phyloP scores from a whole-genome alignment of 2,329 filamentous ascomycete genomes.

The Fusarium sarcochroum region DNA sequence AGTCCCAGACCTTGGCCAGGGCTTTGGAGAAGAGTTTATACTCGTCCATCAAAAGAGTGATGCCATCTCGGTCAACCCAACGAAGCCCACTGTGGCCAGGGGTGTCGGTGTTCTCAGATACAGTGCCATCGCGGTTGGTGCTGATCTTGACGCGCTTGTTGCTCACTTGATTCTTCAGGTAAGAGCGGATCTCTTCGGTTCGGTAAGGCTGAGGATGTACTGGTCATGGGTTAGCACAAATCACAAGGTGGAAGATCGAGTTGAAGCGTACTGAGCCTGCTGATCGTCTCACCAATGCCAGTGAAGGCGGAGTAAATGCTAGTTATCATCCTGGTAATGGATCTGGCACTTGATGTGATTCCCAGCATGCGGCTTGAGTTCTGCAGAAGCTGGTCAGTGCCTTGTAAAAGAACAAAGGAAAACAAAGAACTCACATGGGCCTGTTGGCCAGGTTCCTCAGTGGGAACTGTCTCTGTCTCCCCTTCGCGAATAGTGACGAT shows the following conservation, averaged over 20 bases:
- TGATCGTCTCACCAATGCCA: conserved; percentile 46
- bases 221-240: conserved; percentile 24
- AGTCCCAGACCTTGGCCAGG: conserved; percentile 41
- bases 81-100: conserved; percentile 21
- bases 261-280: conserved; percentile 42
- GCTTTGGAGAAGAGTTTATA: conserved; percentile 44
- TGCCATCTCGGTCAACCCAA: conserved; percentile 48
- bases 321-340: conserved; percentile 51
- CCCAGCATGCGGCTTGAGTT: conserved; percentile 44
- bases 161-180: conserved; percentile 40
- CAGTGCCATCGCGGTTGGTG: conserved; percentile 21
- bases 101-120: not conserved
- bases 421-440: conserved; percentile 26
- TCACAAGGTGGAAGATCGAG: not conserved
- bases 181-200: conserved; percentile 46
- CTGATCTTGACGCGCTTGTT: conserved; percentile 50
- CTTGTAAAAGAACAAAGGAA: not conserved
- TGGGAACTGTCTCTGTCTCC: conserved; percentile 21
- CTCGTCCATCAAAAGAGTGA: conserved; percentile 42
- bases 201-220: conserved; percentile 45
- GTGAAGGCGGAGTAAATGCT: conserved; percentile 46
- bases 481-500: conserved; percentile 41
- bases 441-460: conserved; percentile 23
- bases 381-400: conserved; percentile 19
- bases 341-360: conserved; percentile 32